Percentiles rank a stretch among this genome's conserved stretches.
Evolutionary conservation across 805 yeast species (phyloP).

Genomic region (Kregervanrija delftensis): DNA sequence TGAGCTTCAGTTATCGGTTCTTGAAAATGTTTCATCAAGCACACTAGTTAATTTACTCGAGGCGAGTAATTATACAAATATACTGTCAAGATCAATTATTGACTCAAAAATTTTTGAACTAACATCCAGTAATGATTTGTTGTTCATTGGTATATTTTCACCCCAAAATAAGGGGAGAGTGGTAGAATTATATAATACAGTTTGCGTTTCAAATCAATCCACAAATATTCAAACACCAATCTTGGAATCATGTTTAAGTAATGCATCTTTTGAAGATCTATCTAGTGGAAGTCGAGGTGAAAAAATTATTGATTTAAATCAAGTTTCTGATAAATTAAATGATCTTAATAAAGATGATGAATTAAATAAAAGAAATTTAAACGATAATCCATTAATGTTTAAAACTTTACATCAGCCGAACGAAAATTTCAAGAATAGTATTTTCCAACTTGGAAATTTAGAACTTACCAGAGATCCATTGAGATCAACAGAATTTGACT

Average conservation of each 20-base stretch:
- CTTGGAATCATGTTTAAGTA: not conserved
- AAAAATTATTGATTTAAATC: slow-evolving; percentile 7
- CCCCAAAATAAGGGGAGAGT: slow-evolving; percentile 20
- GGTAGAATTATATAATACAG: slow-evolving; percentile 20
- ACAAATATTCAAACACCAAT: slow-evolving; percentile 1
- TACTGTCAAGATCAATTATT: slow-evolving; percentile 3
- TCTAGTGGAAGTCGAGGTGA: not conserved
- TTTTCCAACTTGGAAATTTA: slow-evolving; percentile 16
- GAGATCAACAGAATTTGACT: slow-evolving; percentile 2
- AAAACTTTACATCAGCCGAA: not conserved
- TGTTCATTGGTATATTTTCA: slow-evolving; percentile 20
- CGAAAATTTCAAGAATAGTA: not conserved
- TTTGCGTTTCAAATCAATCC: slow-evolving; percentile 8
- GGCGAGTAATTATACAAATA: slow-evolving; percentile 6
- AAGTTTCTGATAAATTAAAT: slow-evolving; percentile 9
- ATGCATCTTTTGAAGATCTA: not conserved
- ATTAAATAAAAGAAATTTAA: not conserved
- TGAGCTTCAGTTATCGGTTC: slow-evolving; percentile 17
- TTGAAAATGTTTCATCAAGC: slow-evolving; percentile 10
- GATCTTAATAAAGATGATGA: not conserved
- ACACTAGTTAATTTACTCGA: slow-evolving; percentile 9
- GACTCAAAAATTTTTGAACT: slow-evolving; percentile 1
- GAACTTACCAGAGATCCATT: slow-evolving; percentile 18
- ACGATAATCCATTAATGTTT: not conserved
- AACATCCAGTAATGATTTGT: slow-evolving; percentile 1